Percentiles rank a stretch among this genome's conserved stretches.
These are phyloP conservation scores for Hydnum rufescens DNA, from an alignment of 768 basidiomycete species.

Conservation along the genomic window DNA sequence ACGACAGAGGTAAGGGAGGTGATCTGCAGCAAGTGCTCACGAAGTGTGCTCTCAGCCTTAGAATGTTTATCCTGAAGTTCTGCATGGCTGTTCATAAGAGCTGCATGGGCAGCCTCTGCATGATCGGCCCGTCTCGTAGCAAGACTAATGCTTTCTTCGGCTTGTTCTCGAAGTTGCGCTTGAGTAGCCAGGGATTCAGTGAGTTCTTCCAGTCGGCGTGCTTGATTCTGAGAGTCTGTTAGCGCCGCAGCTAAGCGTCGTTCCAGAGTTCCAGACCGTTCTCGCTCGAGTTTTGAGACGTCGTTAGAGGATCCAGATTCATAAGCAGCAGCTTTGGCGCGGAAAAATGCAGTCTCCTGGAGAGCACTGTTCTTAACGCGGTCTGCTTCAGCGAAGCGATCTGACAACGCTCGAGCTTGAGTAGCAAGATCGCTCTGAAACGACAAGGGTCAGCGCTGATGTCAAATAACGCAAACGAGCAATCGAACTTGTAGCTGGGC, in stretches of 20 bases:
- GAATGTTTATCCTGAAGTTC: constrained; percentile 48
- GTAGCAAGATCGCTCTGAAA: constrained; percentile 46
- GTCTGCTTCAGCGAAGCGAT: constrained; percentile 62
- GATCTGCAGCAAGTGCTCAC: constrained; percentile 59
- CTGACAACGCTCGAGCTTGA: constrained; percentile 59
- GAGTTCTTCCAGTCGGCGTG: constrained; percentile 53
- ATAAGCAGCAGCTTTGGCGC: constrained; percentile 78
- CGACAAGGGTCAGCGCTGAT: neutral
- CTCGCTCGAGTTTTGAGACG: constrained; percentile 48
- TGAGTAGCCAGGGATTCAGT: constrained; percentile 55
- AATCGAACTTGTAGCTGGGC: constrained; percentile 61
- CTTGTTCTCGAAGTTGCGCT: constrained; percentile 56
- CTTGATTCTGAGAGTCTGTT: constrained; percentile 41
- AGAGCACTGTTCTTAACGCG: constrained; percentile 54
- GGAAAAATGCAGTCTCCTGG: constrained; percentile 91
- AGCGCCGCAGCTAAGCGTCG: constrained; percentile 39
- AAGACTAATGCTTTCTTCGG: constrained; percentile 58
- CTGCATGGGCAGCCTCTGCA: constrained; percentile 45
- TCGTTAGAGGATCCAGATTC: constrained; percentile 53
- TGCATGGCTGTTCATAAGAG: constrained; percentile 39
- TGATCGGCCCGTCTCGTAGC: constrained; percentile 56
- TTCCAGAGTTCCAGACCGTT: constrained; percentile 59
- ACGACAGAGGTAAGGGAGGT: constrained; percentile 50
- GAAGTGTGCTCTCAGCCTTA: constrained; percentile 38
- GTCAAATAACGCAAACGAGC: constrained; percentile 4